Base-by-base conservation (phyloP, 2,329 filamentous ascomycete genomes). In the Metarhizium rileyi region DNA sequence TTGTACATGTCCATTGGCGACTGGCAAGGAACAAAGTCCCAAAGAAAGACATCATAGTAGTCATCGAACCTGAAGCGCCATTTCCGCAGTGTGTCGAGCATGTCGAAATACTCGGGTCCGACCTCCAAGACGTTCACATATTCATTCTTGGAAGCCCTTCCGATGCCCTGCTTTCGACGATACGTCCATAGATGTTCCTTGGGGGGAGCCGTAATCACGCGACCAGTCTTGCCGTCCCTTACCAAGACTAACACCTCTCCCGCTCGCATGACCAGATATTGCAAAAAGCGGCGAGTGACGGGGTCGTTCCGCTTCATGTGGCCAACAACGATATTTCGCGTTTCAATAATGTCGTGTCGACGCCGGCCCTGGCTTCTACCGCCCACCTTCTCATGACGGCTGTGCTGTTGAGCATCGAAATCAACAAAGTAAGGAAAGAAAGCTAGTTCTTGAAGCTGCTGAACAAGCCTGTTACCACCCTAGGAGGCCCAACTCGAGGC, bases 271-370 rank as follows among this genome's bases (percentile, higher is more conserved):
- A 49, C 22, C 6, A 63, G 50, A 30, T 63, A 63, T 22, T 63
- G 60, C 12, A 63, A 38, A 30, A 63, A 63, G 3, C 61, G 59
- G 7, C 55, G 47, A 0, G 61, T 63, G 8, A 61, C 51, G 10
- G 56, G 56, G 14, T 63, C 58, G 10, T 59, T 59, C 1, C 61
- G 51, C 40, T 63, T 62, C 61, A 63, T 62, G 27, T 63, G 57
- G 4, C 57, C 61, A 1, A 54, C 55, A 7, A 63, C 47, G 22
- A 63, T 53, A 5, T 63, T 63, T 30, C 60, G 56, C n/a, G 52
- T 46, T 51, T 63, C 59, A 5, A 61, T 44, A 4, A 63, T 55
- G 6, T 62, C 55, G 18, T 61, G 57, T 23, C 58, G 54, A 3
- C 59, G 59, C 4, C 59, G 57, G 14, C 16, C 33, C 3, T 51